These are phyloP conservation scores for Fusarium citri DNA, from an alignment of 2,329 filamentous ascomycete genomes.

Conservation along the genomic window DNA sequence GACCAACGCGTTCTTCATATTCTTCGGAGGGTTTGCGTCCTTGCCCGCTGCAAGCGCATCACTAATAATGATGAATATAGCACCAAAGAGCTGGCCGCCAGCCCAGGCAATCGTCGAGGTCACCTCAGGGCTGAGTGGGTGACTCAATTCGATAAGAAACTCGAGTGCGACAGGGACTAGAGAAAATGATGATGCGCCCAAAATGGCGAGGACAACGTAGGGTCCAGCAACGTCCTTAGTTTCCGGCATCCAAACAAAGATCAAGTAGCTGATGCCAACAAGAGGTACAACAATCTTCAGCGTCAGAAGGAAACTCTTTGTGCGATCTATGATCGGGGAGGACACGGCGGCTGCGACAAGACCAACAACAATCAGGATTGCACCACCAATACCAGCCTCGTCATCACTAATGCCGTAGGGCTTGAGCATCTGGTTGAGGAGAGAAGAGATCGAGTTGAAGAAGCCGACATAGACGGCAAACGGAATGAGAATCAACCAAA, in stretches of 20 bases:
- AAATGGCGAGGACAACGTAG: constrained; percentile 78
- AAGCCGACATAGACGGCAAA: constrained; percentile 88
- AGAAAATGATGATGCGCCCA: constrained; percentile 84
- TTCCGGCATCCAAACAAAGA: constrained; percentile 80
- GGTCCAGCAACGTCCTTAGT: constrained; percentile 72
- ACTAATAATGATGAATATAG: constrained; percentile 84
- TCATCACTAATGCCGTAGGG: constrained; percentile 88
- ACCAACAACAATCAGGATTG: constrained; percentile 88
- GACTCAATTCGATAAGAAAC: constrained; percentile 86
- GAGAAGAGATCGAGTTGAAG: constrained; percentile 91
- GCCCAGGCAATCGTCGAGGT: constrained; percentile 87
- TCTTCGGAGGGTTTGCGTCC: constrained; percentile 68
- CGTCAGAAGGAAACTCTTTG: constrained; percentile 79
- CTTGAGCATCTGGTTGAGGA: constrained; percentile 89
- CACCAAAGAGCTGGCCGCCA: constrained; percentile 86
- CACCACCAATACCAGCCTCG: constrained; percentile 89
- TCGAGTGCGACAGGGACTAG: constrained; percentile 88
- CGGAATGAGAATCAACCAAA: constrained; percentile 84
- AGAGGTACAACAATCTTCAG: constrained; percentile 82
- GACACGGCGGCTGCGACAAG: constrained; percentile 80
- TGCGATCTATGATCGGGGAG: constrained; percentile 86
- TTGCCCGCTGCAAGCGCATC: constrained; percentile 74
- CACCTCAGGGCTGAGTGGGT: constrained; percentile 88
- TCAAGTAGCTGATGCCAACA: constrained; percentile 78
- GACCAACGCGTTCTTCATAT: constrained; percentile 81